Percentiles rank a stretch among this genome's conserved stretches.
phyloP scores from a whole-genome alignment of 1,284 basidiomycete species.

The Neolentinus lepideus region DNA sequence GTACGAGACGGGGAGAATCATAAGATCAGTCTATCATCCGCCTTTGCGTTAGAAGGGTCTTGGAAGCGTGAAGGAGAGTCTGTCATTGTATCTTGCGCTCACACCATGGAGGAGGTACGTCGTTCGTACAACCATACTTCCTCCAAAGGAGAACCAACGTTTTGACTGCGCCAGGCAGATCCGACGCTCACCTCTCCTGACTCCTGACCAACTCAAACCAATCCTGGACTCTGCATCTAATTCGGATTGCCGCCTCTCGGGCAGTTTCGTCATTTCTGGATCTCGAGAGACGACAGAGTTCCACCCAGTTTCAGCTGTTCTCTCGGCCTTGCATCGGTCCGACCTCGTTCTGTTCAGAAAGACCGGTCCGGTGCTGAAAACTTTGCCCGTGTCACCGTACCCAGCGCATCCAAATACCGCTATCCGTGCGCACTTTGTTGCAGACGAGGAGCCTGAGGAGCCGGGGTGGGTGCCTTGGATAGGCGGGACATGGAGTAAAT shows the following conservation, averaged over 20 bases:
- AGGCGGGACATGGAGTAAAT: constrained; percentile 45
- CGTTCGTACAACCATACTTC: not conserved
- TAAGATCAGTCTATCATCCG: constrained; percentile 53
- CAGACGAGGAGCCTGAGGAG: constrained; percentile 32
- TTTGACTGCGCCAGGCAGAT: constrained; percentile 27
- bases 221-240: constrained; percentile 9
- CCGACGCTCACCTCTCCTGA: constrained; percentile 31
- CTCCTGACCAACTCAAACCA: constrained; percentile 14
- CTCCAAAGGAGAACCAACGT: constrained; percentile 1
- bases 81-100: constrained; percentile 56
- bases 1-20: constrained; percentile 32
- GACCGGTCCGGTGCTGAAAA: constrained; percentile 23
- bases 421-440: constrained; percentile 52
- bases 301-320: constrained; percentile 39
- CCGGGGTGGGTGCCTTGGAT: constrained; percentile 46
- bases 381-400: constrained; percentile 65
- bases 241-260: constrained; percentile 21
- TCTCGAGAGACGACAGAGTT: constrained; percentile 17
- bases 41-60: constrained; percentile 44
- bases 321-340: constrained; percentile 51
- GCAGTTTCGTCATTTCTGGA: constrained; percentile 34
- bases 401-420: constrained; percentile 43
- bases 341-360: constrained; percentile 49
- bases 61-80: constrained; percentile 23
- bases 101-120: constrained; percentile 59